Percentiles rank a stretch among this genome's conserved stretches.
These are phyloP conservation scores for Juglanconis oblonga DNA, from an alignment of 2,329 filamentous ascomycete species.

Conservation along the genomic window DNA sequence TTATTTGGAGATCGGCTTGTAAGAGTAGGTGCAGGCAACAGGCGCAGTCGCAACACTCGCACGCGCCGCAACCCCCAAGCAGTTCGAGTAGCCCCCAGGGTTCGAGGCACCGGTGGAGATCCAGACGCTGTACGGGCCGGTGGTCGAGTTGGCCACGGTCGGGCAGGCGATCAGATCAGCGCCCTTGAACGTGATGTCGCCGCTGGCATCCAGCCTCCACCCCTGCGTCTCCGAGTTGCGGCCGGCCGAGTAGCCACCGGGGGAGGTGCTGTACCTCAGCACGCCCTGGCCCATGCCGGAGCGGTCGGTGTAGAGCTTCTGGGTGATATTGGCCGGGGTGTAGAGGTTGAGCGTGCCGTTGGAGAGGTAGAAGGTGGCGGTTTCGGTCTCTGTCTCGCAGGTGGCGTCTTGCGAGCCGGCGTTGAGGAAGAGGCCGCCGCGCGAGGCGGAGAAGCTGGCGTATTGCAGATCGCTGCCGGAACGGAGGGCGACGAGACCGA, in stretches of 20 bases:
- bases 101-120: no score
- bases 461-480: no score
- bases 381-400: background rate
- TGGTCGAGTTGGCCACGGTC: conserved; percentile 1
- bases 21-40: background rate
- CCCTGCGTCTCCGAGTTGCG: conserved; percentile 25
- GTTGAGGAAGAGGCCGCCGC: no score
- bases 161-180: conserved; percentile 52
- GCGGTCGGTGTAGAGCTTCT: conserved; percentile 52
- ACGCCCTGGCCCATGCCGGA: conserved; percentile 38
- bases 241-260: conserved; percentile 34
- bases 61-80: no score
- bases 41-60: background rate
- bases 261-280: no score
- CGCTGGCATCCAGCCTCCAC: conserved; percentile 42
- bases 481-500: no score
- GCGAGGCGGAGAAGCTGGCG: no score
- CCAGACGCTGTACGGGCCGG: no score
- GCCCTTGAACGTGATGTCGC: conserved; percentile 44
- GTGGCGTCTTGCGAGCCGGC: no score
- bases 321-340: conserved; percentile 36
- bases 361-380: conserved; percentile 49
- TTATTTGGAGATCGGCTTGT: background rate
- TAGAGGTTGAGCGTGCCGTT: conserved; percentile 47
- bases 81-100: no score